phyloP scores from a whole-genome alignment of 768 basidiomycete species.

The Boletus patriciae region DNA sequence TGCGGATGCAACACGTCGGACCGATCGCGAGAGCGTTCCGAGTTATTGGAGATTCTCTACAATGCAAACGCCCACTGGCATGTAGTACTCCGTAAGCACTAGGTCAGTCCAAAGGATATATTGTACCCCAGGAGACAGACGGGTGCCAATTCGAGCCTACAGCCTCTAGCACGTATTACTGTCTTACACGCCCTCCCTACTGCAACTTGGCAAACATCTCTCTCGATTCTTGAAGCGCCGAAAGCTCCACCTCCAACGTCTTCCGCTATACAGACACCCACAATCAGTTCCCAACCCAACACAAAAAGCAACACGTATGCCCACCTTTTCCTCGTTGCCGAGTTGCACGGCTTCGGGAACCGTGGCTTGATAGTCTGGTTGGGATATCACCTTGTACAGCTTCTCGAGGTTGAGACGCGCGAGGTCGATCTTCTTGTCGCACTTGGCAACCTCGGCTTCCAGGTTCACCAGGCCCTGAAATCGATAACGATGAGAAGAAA shows the following conservation, averaged over 20 bases:
- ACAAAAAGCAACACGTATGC: not conserved
- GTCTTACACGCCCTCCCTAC: conserved; percentile 21
- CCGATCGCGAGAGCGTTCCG: too few species aligned
- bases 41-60: too few species aligned
- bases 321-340: conserved; percentile 80
- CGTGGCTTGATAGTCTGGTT: conserved; percentile 75
- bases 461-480: conserved; percentile 85
- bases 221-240: conserved; percentile 66
- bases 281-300: not conserved
- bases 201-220: conserved; percentile 75
- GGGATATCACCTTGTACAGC: conserved; percentile 66
- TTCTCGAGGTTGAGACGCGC: conserved; percentile 72
- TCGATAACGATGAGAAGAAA: not conserved
- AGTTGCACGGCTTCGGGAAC: conserved; percentile 76
- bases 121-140: too few species aligned
- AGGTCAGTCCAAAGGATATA: too few species aligned
- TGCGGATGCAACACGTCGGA: too few species aligned
- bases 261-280: conserved; percentile 10
- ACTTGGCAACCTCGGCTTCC: conserved; percentile 83
- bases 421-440: conserved; percentile 85
- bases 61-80: too few species aligned
- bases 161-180: too few species aligned
- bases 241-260: conserved; percentile 73
- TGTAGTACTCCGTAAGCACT: too few species aligned
- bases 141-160: too few species aligned